Base-by-base conservation (phyloP, 192 early-diverging fungal species). In the Mortierella hygrophila region DNA sequence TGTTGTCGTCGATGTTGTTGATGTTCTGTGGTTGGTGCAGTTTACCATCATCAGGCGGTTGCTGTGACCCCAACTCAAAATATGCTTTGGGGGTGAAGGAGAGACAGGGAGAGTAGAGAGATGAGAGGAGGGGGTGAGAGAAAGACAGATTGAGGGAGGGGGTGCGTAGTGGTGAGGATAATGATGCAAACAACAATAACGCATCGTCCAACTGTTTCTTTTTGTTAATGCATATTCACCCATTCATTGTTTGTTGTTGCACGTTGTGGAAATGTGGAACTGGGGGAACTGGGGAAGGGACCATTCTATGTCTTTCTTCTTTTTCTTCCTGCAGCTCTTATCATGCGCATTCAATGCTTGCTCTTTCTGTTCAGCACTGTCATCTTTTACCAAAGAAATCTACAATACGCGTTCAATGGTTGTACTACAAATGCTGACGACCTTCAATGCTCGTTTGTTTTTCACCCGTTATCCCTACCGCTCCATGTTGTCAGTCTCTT, bases 221-320 rank as follows among this genome's bases (percentile, higher is more conserved):
- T 52, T 52, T 52, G 16, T 65, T 65, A 29, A 65, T 65, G 26
- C 60, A 65, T 29, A 65, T 29, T 65, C 60, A 65, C 32, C n/a
- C 55, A 57, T 57, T 65, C 60, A 65, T 32, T 65, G 60, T 65
- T 65, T 65, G 60, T 65, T 26, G 32, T 65, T 65, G 60, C 60
- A 65, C 60, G 60, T 32, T 65, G 60, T 32, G 20, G 5, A 52
- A 52, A 4, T 3, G 18, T 20, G 60, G 60, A 29, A 65, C 1
- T 35, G 35, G 35, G 35, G 60, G 60, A 29, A 65, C 1, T 35
- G 35, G 35, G 35, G 35, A 35, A 35, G 35, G 35, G 35, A 35
- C 35, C 35, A 35, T 35, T 35, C 0, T 35, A 35, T 35, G 35
- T 29, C 8, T 65, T 11, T 11, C 23, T 65, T 40, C 38, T 40